Evolutionary conservation across 306 rosid genomes (phyloP), one percentile per base, ranked within the genome.

Genomic region (Psophocarpus tetragonolobus): DNA sequence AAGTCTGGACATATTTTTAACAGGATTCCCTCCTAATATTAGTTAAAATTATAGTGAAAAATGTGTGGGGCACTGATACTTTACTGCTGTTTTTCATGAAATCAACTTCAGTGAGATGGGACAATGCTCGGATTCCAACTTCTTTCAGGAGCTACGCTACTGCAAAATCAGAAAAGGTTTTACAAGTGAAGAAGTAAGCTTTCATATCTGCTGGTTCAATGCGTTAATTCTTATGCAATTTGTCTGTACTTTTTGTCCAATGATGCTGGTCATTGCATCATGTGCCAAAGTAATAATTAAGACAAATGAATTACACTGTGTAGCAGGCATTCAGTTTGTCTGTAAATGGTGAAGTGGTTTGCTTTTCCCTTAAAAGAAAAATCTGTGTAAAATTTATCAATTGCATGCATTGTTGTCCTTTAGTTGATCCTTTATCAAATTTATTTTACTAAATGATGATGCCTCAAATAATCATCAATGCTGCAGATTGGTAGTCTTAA

Each of bases 171-270:
- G 89, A 69, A 38, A 88, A 83, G 82, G 57, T 80, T 87, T 85
- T 83, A 35, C 85, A 82, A 6, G 57, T 81, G 57, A 90, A 88
- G 75, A 90, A 88, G 96, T 92, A 70, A 84, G 90, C 73, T 74
- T 81, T 80, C 8, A 15, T 6, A 24, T 38, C 20, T 73, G 39
- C 6, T 26, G 0, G 17, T 42, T 68, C 4, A 18, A 29, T 68
- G 3, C n/a, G 11, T 47, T 73, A 13, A 21, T 67, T 24, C 18
- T 17, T 12, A 18, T 53, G 10, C 60, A 30, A 45, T 63, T 15
- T 76, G 24, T 4, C n/a, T 8, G 13, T 5, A 26, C 42, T 7
- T 68, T 30, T 27, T 13, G 3, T 24, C 38, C 18, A 29, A n/a
- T 11, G n/a, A 39, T 26, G 45, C 4, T n/a, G 12, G 26, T 67